Evolutionary conservation across 2,329 filamentous ascomycete species (phyloP).

Genomic region (Claviceps cyperi): DNA sequence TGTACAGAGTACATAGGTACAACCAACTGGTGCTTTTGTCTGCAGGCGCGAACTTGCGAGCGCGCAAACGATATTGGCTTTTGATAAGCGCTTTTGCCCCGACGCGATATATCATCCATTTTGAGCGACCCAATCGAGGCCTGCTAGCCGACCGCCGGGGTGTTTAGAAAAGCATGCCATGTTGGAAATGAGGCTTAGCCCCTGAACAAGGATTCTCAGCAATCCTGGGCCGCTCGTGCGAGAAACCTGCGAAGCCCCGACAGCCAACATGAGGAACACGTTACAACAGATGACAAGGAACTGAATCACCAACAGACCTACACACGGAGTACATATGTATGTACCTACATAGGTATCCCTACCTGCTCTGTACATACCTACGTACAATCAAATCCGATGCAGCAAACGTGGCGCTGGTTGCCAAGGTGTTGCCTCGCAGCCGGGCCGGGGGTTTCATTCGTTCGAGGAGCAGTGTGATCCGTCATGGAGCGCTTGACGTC

Average conservation of each 20-base stretch:
- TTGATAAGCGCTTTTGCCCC: no score
- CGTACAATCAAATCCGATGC: neutral
- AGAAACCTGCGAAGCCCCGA: neutral
- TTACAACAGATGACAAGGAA: neutral
- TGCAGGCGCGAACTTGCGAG: neutral
- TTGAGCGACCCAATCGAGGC: neutral
- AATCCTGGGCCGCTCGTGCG: neutral
- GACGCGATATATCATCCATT: neutral
- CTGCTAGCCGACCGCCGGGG: neutral
- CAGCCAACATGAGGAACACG: neutral
- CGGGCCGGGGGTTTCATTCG: neutral
- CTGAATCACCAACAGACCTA: neutral
- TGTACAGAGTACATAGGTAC: no score
- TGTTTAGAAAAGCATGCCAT: neutral
- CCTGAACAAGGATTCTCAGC: slow-evolving; percentile 5
- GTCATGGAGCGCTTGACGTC: neutral
- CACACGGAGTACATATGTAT: no score
- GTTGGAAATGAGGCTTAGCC: slow-evolving; percentile 4
- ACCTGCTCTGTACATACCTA: no score
- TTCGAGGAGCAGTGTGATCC: neutral
- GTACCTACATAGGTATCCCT: no score
- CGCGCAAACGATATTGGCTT: no score
- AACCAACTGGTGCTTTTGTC: no score
- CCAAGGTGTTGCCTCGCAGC: neutral
- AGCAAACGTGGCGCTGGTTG: neutral